Conservation (phyloP, 768 basidiomycete species). For the Coprinopsis cinerea region DNA sequence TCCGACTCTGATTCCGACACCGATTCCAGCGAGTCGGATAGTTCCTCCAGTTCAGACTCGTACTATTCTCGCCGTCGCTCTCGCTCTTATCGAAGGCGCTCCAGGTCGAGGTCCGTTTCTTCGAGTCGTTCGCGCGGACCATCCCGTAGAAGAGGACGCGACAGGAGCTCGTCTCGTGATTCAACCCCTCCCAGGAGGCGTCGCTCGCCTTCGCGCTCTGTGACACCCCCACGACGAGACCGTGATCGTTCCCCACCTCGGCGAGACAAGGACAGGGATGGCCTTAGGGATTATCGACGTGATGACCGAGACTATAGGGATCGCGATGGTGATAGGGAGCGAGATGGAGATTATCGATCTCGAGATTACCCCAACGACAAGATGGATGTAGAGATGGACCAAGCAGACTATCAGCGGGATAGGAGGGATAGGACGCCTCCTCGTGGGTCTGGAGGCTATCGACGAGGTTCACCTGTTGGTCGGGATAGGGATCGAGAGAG, state of each 20-base stretch:
- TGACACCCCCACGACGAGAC: background rate
- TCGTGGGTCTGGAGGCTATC: background rate
- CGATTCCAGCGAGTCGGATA: slow-evolving; percentile 16
- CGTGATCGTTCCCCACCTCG: background rate
- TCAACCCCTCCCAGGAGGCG: background rate
- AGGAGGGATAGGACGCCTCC: background rate
- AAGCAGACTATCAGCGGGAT: slow-evolving; percentile 2
- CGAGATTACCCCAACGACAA: slow-evolving; percentile 14
- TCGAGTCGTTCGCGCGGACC: background rate
- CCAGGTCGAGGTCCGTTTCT: background rate
- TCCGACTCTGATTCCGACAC: slow-evolving; percentile 24
- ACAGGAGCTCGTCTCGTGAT: background rate
- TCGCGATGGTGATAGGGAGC: slow-evolving; percentile 17
- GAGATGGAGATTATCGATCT: slow-evolving; percentile 18
- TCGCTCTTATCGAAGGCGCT: slow-evolving; percentile 9
- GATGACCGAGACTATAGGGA: slow-evolving; percentile 1
- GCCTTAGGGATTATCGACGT: background rate
- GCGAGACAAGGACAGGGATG: slow-evolving; percentile 2
- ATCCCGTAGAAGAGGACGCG: background rate
- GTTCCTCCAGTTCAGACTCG: slow-evolving; percentile 18
- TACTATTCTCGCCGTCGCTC: slow-evolving; percentile 14
- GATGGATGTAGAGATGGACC: slow-evolving; percentile 3
- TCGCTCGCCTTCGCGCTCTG: slow-evolving; percentile 1
- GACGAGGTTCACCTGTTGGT: background rate
- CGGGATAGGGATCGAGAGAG: background rate